Base-by-base conservation (phyloP, 345 rosid species). In the Populus deltoides region DNA sequence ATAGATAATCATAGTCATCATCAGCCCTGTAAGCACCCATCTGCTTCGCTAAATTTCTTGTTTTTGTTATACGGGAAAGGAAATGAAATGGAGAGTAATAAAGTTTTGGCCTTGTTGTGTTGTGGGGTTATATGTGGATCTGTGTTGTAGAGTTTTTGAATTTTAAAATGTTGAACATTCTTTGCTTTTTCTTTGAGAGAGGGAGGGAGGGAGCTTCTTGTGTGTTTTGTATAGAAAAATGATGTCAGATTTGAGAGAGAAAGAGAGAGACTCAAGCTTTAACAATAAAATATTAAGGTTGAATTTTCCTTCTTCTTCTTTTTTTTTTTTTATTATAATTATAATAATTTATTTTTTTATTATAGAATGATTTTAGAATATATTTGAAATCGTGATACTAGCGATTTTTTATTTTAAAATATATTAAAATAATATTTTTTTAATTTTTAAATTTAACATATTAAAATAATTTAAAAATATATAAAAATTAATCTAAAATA, bases 21-120 rank as follows among this genome's bases (percentile, higher is more conserved):
- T 80, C 83, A 1, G 78, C 79, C 41, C 79, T 80, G 72, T 80
- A 80, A 43, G 75, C 83, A 69, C 78, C 78, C 78, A 75, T 75
- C 62, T 51, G 16, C 57, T 73, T 53, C 10, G 51, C 72, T 41
- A 3, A 18, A 24, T 38, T 41, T 22, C 27, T n/a, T 3, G 25
- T 39, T 39, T 68, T 22, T 22, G 8, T 9, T 20, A 43, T 41
- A n/a, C 12, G 38, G 11, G 8, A n/a, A 5, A 29, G 8, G 16
- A 35, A 18, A 35, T 35, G 70, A 66, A 35, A 25, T 24, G 12
- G 65, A 59, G 65, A 59, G 65, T 12, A 13, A 24, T n/a, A 59
- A 59, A 10, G 29, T 29, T 59, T 24, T 59, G 63, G 65, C 15
- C 29, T 59, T 59, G 2, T 24, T 9, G 29, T 59, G 65, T n/a